These are phyloP conservation scores for Arxiozyma bovina DNA, from an alignment of 1,139 yeast genomes.

Conservation along the genomic window DNA sequence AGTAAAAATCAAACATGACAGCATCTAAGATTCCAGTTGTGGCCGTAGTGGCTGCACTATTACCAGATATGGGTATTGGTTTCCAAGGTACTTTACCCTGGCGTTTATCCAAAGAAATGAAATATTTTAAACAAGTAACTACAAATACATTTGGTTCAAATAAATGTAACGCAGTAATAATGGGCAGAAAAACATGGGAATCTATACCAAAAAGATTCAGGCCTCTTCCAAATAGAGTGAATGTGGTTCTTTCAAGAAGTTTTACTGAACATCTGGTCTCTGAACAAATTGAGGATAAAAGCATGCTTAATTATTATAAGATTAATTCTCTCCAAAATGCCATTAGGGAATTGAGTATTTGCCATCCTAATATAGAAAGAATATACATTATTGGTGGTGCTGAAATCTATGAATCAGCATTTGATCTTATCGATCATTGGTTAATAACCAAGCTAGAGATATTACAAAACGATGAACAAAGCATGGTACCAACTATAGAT, in stretches of 20 bases:
- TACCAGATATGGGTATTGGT: slow-evolving; percentile 82
- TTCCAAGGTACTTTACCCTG: slow-evolving; percentile 77
- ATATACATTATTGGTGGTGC: slow-evolving; percentile 91
- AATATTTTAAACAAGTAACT: slow-evolving; percentile 72
- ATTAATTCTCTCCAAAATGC: slow-evolving; percentile 18
- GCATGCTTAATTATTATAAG: slow-evolving; percentile 10
- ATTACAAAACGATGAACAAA: slow-evolving; percentile 34
- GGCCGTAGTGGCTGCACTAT: slow-evolving; percentile 74
- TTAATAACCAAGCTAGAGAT: slow-evolving; percentile 63
- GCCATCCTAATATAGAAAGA: slow-evolving; percentile 34
- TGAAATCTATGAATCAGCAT: slow-evolving; percentile 59
- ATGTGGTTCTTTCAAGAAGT: slow-evolving; percentile 62
- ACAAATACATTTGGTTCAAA: slow-evolving; percentile 31
- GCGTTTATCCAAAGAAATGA: slow-evolving; percentile 77
- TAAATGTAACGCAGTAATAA: slow-evolving; percentile 66
- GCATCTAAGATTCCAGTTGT: slow-evolving; percentile 21
- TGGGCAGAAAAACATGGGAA: slow-evolving; percentile 97
- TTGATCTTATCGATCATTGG: slow-evolving; percentile 43
- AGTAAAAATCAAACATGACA: neutral
- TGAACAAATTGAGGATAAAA: slow-evolving; percentile 8
- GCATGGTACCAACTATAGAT: slow-evolving; percentile 47
- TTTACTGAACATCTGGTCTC: slow-evolving; percentile 22
- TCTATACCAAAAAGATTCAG: slow-evolving; percentile 78
- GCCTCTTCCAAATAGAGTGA: slow-evolving; percentile 69
- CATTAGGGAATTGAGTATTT: slow-evolving; percentile 13